phyloP scores from a whole-genome alignment of 257 asterid genomes.

The Dorcoceras hygrometricum region DNA sequence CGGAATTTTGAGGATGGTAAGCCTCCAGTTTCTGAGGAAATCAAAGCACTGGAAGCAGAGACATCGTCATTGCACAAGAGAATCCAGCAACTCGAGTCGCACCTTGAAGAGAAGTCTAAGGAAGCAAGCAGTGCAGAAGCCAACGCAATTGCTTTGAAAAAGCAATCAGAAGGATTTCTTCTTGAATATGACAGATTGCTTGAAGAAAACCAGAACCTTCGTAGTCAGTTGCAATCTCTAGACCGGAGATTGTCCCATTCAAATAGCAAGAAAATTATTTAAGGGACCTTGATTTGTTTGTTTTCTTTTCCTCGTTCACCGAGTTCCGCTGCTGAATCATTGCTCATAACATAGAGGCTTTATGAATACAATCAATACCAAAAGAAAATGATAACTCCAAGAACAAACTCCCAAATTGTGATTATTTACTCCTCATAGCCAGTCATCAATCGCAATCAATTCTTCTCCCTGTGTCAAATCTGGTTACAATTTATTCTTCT shows the following conservation, averaged over 20 bases:
- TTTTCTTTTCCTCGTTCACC: background rate
- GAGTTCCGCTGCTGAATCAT: background rate
- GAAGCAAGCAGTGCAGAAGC: conserved; percentile 20
- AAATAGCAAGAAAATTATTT: conserved; percentile 42
- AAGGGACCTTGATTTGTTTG: conserved; percentile 7
- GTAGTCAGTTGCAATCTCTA: conserved; percentile 38
- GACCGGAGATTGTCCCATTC: conserved; percentile 42
- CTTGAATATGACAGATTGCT: conserved; percentile 47
- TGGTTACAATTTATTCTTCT: background rate
- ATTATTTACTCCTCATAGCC: background rate
- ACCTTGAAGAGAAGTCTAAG: conserved; percentile 11
- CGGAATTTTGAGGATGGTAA: conserved; percentile 15
- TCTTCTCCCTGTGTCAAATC: background rate
- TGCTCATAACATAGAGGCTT: background rate
- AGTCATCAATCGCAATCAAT: background rate
- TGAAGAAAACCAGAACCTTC: conserved; percentile 45
- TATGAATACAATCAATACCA: background rate
- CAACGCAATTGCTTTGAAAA: conserved; percentile 39
- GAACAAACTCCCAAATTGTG: background rate
- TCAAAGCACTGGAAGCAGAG: conserved; percentile 19
- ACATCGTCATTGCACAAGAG: background rate
- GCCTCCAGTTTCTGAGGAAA: conserved; percentile 7
- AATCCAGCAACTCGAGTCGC: conserved; percentile 6
- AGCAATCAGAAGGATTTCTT: conserved; percentile 49
- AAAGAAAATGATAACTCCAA: background rate